Evolutionary conservation across 192 early-diverging fungal genomes (phyloP).

Genomic region (Umbelopsis sp.): DNA sequence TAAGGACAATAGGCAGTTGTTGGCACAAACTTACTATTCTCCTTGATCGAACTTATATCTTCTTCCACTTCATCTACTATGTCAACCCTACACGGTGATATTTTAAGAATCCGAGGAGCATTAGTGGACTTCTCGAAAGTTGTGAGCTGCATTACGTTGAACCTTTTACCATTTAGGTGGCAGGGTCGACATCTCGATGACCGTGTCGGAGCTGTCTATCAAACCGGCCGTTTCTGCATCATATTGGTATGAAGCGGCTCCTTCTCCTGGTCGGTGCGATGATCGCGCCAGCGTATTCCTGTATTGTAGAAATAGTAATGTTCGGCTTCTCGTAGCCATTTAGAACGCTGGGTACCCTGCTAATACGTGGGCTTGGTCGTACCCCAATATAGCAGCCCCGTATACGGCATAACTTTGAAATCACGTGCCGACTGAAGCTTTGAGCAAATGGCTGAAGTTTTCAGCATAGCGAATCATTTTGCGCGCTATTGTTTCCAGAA

Average conservation of each 20-base stretch:
- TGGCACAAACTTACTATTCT: constrained; percentile 50
- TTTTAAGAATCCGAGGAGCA: background rate
- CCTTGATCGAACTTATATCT: constrained; percentile 64
- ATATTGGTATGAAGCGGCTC: constrained; percentile 31
- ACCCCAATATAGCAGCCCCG: too few relatives aligned
- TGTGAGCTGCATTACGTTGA: background rate
- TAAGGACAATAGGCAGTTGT: too few relatives aligned
- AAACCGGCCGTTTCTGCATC: constrained; percentile 53
- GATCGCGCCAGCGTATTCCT: constrained; percentile 83
- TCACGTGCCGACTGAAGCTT: too few relatives aligned
- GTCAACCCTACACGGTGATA: constrained; percentile 68
- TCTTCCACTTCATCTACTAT: constrained; percentile 87
- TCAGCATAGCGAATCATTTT: constrained; percentile 18
- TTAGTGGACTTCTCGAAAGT: background rate
- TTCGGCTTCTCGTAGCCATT: constrained; percentile 90
- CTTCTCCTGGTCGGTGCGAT: constrained; percentile 47
- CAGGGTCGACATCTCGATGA: constrained; percentile 87
- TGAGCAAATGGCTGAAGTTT: too few relatives aligned
- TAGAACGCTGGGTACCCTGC: background rate
- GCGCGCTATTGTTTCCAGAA: constrained; percentile 18
- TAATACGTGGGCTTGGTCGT: background rate
- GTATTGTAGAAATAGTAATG: constrained; percentile 91
- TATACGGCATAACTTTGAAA: too few relatives aligned
- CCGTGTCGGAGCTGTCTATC: constrained; percentile 74
- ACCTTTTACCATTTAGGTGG: constrained; percentile 84